Evolutionary conservation across 2,329 filamentous ascomycete genomes (phyloP).

Genomic region (Alternaria sp.): DNA sequence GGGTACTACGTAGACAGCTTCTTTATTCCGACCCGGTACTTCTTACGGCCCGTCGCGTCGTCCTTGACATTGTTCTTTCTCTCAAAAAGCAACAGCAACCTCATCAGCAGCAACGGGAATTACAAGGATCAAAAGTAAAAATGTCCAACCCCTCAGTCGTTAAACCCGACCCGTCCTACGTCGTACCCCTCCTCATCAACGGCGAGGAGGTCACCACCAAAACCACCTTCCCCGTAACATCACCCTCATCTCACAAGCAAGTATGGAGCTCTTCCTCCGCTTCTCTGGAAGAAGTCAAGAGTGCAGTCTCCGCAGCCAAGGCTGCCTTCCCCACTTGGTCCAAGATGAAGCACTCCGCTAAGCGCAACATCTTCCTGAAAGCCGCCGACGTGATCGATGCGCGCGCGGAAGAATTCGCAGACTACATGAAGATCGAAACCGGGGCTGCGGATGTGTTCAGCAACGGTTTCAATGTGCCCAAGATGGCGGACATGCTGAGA

Average conservation of each 20-base stretch:
- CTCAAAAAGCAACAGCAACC: not conserved
- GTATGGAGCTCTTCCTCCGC: slow-evolving; percentile 66
- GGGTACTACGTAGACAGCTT: not conserved
- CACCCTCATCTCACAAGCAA: slow-evolving; percentile 63
- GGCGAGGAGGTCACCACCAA: slow-evolving; percentile 59
- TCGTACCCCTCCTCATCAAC: slow-evolving; percentile 59
- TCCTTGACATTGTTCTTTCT: not conserved
- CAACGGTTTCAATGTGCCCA: slow-evolving; percentile 52
- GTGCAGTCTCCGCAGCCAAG: slow-evolving; percentile 69
- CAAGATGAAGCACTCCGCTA: slow-evolving; percentile 65
- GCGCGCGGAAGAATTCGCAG: slow-evolving; percentile 67
- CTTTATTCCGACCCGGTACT: not conserved
- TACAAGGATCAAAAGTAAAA: not conserved
- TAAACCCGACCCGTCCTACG: slow-evolving; percentile 37
- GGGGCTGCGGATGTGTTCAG: slow-evolving; percentile 56
- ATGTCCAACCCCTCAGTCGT: slow-evolving; percentile 16
- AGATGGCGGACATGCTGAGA: slow-evolving; percentile 57
- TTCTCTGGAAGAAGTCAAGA: slow-evolving; percentile 63
- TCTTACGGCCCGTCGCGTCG: not conserved
- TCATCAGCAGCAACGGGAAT: not conserved
- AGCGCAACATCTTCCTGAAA: slow-evolving; percentile 74
- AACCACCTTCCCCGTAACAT: slow-evolving; percentile 64
- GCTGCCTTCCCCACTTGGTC: slow-evolving; percentile 75
- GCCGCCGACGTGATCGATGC: slow-evolving; percentile 70
- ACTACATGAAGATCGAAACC: slow-evolving; percentile 68